phyloP scores from a whole-genome alignment of 108 stramenopile species.

The Bacterosira constricta region DNA sequence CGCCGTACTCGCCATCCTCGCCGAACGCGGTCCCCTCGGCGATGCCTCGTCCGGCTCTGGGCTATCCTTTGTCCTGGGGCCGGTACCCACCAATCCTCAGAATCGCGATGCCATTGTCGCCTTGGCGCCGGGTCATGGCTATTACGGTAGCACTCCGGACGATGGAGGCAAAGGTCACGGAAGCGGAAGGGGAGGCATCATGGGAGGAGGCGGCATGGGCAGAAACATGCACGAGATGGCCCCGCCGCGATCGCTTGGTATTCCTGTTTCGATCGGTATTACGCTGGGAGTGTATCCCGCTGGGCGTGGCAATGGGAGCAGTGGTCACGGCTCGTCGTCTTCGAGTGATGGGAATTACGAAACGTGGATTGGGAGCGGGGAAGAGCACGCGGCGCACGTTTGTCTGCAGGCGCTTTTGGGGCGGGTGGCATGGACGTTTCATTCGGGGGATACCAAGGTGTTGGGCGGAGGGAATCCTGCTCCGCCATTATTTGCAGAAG shows the following conservation, averaged over 20 bases:
- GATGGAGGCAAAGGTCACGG: conserved; percentile 65
- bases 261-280: conserved; percentile 48
- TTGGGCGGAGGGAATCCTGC: not conserved
- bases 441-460: conserved; percentile 35
- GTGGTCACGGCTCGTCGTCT: not conserved
- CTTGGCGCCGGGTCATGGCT: conserved; percentile 70
- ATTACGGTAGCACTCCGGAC: conserved; percentile 60
- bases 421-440: conserved; percentile 30
- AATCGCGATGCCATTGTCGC: conserved; percentile 67
- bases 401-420: conserved; percentile 38
- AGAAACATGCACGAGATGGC: conserved; percentile 4
- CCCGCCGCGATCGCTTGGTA: conserved; percentile 42
- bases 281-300: conserved; percentile 28
- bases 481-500: not conserved
- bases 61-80: conserved; percentile 53
- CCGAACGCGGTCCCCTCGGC: conserved; percentile 58
- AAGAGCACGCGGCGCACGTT: conserved; percentile 36
- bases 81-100: conserved; percentile 55
- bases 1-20: conserved; percentile 30
- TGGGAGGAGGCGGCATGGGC: conserved; percentile 21
- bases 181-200: conserved; percentile 15
- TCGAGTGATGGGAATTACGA: not conserved
- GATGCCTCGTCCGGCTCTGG: conserved; percentile 13
- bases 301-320: not conserved
- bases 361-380: conserved; percentile 41